Conservation (phyloP, 345 rosid species). For the Euphorbia tirucalli region DNA sequence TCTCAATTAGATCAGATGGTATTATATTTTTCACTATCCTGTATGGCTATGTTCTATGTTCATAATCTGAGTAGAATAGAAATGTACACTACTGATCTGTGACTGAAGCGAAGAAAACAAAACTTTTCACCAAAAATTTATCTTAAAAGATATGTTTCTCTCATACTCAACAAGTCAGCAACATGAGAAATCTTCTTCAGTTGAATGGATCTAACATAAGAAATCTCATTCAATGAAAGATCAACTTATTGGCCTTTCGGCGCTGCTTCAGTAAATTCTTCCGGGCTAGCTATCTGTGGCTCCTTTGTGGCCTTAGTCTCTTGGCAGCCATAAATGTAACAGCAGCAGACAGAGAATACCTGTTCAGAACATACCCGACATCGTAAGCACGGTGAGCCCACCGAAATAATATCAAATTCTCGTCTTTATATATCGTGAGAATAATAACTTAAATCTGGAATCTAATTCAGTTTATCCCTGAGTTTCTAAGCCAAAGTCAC, state of each 20-base stretch:
- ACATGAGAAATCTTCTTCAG: neutral
- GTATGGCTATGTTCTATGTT: neutral
- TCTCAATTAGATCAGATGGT: too few species aligned
- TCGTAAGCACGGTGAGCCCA: neutral
- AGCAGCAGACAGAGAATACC: constrained; percentile 92
- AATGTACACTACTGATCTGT: neutral
- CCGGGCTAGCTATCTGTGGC: constrained; percentile 40
- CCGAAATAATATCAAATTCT: neutral
- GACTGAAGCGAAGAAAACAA: neutral
- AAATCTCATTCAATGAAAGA: neutral
- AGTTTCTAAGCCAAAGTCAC: too few species aligned
- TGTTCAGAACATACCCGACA: constrained; percentile 24
- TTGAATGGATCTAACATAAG: neutral
- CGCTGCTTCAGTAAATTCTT: neutral
- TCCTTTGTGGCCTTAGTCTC: constrained; percentile 53
- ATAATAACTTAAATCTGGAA: too few species aligned
- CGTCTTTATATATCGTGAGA: neutral
- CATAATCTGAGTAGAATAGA: neutral
- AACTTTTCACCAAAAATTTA: neutral
- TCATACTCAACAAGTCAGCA: neutral
- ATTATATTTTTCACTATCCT: neutral
- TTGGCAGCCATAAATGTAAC: constrained; percentile 92
- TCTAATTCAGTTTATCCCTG: too few species aligned
- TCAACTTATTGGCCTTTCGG: neutral
- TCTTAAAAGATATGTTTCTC: neutral